Conservation (phyloP, 2,329 filamentous ascomycete species). For the Fusarium ambrosium region DNA sequence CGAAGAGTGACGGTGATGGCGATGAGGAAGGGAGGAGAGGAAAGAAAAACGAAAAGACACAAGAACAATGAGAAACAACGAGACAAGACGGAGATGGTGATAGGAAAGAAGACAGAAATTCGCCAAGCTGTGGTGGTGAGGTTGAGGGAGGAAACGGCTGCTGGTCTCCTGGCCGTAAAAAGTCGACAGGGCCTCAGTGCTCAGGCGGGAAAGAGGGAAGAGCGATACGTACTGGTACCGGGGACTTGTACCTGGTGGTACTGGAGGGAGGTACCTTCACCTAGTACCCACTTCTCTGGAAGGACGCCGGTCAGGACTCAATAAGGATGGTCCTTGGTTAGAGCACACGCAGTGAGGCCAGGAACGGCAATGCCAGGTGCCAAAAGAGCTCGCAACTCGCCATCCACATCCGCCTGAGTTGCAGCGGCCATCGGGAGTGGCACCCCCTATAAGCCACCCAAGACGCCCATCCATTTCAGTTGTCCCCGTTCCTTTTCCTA, state of each 20-base stretch:
- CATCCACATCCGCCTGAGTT: not conserved
- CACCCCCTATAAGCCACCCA: constrained; percentile 21
- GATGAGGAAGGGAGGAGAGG: constrained; percentile 41
- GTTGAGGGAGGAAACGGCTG: constrained; percentile 46
- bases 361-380: constrained; percentile 5
- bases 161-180: constrained; percentile 39
- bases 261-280: constrained; percentile 6
- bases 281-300: constrained; percentile 15
- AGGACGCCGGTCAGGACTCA: constrained; percentile 18
- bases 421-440: constrained; percentile 23
- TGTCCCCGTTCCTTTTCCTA: not conserved
- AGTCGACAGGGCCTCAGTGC: constrained; percentile 27
- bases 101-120: constrained; percentile 41
- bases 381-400: not conserved
- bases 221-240: constrained; percentile 32
- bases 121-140: constrained; percentile 43
- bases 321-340: constrained; percentile 28
- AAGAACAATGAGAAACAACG: constrained; percentile 47
- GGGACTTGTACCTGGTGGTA: not conserved
- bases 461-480: constrained; percentile 15
- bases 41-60: constrained; percentile 45
- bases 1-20: constrained; percentile 48
- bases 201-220: constrained; percentile 14
- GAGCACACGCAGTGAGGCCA: constrained; percentile 5
- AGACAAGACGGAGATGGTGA: constrained; percentile 45